Evolutionary conservation across 192 early-diverging fungal genomes (phyloP), one percentile per base, ranked within the genome.

Genomic region (Entomortierella lignicola): DNA sequence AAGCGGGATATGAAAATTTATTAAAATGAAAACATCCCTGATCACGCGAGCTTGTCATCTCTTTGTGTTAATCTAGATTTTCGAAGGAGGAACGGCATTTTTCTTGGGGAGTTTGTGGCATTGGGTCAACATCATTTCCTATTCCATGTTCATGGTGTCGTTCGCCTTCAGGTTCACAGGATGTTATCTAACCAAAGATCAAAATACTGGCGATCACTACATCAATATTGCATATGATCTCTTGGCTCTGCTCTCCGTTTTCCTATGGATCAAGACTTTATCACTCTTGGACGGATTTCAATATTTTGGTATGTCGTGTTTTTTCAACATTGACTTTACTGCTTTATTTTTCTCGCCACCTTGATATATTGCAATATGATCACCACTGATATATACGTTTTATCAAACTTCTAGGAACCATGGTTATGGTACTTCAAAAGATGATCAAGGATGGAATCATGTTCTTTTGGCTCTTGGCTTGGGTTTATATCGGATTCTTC

Each of bases 381-480:
- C 10, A 37, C 10, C 48, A 27, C 26, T 13, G 32, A 0, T 23
- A 20, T 60, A 0, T 43, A n/a, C 34, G 17, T 50, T n/a, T 23
- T 5, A 26, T 17, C 25, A 31, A n/a, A n/a, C 26, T 54, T 1
- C 31, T 62, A 73, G 81, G 81, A 58, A 82, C 81, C 0, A 82
- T 82, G 81, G 47, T 75, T 52, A 75, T 82, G 72, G 72, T 82
- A 15, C 55, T 82, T 34, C 72, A 82, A 63, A 82, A 71, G 37
- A 82, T 82, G 81, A 34, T 82, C 44, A 73, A 75, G 73, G 81
- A 82, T 26, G 81, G 81, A 27, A 71, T 82, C 44, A 73, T 82
- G 81, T 82, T 82, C 60, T 82, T 82, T 32, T 82, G 72, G 72
- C 56, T 82, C 10, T 56, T 75, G 34, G 63, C 81, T 18, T 82